Percentiles rank a stretch among this genome's conserved stretches.
Evolutionary conservation across 2,329 filamentous ascomycete species (phyloP).

Genomic region (Elsinoe australis): DNA sequence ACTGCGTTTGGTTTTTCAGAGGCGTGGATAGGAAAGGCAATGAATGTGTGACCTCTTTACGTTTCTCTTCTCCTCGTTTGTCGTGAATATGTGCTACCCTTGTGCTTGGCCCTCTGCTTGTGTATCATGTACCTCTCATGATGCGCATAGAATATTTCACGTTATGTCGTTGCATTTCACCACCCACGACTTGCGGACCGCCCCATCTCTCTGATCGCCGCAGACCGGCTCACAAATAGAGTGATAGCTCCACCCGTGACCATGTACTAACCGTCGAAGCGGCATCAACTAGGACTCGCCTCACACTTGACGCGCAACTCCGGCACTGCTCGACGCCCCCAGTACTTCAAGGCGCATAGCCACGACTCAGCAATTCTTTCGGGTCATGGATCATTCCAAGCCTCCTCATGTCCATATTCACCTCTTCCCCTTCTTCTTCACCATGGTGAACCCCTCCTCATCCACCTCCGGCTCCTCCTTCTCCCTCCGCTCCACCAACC

Average conservation of each 20-base stretch:
- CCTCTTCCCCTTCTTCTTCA: conserved; percentile 33
- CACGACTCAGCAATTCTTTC: not conserved
- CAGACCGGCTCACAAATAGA: no score
- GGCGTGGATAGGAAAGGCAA: conserved; percentile 14
- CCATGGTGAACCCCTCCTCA: conserved; percentile 36
- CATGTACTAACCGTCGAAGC: no score
- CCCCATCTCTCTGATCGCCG: no score
- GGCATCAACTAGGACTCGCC: no score
- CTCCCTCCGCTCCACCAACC: conserved; percentile 52
- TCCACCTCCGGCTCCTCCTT: conserved; percentile 52
- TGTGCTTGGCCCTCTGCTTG: not conserved
- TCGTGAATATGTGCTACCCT: no score
- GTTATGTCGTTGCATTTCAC: not conserved
- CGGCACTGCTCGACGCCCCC: no score
- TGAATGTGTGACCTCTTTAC: no score
- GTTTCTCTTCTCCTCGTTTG: conserved; percentile 1
- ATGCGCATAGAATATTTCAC: not conserved
- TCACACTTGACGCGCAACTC: no score
- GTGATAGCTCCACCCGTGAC: no score
- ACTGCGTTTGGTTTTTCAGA: conserved; percentile 1
- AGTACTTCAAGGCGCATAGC: no score
- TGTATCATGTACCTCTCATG: not conserved
- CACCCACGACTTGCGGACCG: no score
- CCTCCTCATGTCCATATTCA: conserved; percentile 18
- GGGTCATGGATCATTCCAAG: not conserved